Evolutionary conservation across 352 stramenopile genomes (phyloP).

Genomic region (Phytophthora pisi): DNA sequence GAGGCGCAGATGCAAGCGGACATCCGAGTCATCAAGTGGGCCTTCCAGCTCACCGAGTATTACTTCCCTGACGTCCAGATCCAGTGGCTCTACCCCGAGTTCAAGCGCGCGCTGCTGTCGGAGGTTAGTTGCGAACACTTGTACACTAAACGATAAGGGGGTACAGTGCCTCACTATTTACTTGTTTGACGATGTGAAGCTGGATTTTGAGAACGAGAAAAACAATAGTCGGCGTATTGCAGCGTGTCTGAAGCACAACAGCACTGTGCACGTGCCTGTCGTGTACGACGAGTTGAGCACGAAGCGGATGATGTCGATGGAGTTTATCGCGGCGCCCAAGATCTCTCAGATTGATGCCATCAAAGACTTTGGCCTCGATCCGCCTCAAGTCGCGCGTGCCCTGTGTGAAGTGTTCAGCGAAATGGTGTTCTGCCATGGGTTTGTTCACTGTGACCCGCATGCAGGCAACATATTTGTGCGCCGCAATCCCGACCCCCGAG

Average conservation of each 20-base stretch:
- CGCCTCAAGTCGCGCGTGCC: slow-evolving; percentile 80
- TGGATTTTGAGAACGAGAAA: slow-evolving; percentile 89
- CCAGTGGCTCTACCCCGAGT: slow-evolving; percentile 96
- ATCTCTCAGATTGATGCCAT: slow-evolving; percentile 92
- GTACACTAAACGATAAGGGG: too few relatives aligned
- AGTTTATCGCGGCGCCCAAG: slow-evolving; percentile 96
- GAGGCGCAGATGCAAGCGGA: slow-evolving; percentile 76
- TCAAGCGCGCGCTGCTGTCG: slow-evolving; percentile 77
- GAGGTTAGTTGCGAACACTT: slow-evolving; percentile 50
- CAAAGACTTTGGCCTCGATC: slow-evolving; percentile 73
- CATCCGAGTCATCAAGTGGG: slow-evolving; percentile 72
- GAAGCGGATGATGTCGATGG: slow-evolving; percentile 95
- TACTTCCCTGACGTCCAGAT: slow-evolving; percentile 93
- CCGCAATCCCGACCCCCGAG: slow-evolving; percentile 50
- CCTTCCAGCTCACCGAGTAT: slow-evolving; percentile 64
- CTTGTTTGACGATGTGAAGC: slow-evolving; percentile 30
- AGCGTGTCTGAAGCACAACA: slow-evolving; percentile 58
- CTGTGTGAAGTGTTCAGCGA: slow-evolving; percentile 94
- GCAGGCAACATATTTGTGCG: slow-evolving; percentile 94
- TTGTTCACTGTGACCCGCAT: slow-evolving; percentile 97
- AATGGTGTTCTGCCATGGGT: slow-evolving; percentile 95
- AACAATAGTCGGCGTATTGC: slow-evolving; percentile 76
- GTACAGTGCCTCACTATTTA: too few relatives aligned
- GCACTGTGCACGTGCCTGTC: slow-evolving; percentile 79
- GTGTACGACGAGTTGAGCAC: slow-evolving; percentile 89